Evolutionary conservation across 805 yeast genomes (phyloP).

Genomic region (Kodamaea leandrae): DNA sequence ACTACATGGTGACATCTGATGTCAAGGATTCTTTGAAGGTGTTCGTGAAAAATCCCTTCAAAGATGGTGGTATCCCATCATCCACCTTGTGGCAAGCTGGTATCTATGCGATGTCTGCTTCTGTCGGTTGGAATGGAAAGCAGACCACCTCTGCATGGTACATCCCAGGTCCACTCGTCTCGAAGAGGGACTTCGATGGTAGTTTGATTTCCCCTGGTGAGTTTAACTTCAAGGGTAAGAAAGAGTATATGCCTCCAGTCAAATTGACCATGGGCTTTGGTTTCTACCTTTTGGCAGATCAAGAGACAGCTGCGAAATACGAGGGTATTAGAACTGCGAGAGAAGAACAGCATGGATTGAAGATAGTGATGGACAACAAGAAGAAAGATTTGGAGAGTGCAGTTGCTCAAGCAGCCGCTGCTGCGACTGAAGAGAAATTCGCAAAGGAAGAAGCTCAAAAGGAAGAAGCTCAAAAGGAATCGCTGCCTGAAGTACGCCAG

Average conservation of each 20-base stretch:
- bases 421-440: constrained; percentile 12
- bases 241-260: constrained; percentile 68
- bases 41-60: constrained; percentile 75
- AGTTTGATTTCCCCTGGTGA: constrained; percentile 59
- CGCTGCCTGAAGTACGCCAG: constrained; percentile 9
- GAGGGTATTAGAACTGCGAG: constrained; percentile 26
- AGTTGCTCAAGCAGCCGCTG: constrained; percentile 12
- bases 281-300: constrained; percentile 68
- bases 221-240: constrained; percentile 53
- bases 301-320: constrained; percentile 43
- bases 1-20: constrained; percentile 71
- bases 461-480: constrained; percentile 3
- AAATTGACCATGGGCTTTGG: constrained; percentile 90
- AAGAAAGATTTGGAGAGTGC: constrained; percentile 36
- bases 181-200: constrained; percentile 66
- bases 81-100: constrained; percentile 89
- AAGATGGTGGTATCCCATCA: constrained; percentile 74
- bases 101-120: constrained; percentile 71
- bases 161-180: constrained; percentile 64
- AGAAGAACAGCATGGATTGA: constrained; percentile 39
- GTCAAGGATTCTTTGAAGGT: constrained; percentile 72
- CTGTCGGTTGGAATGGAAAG: constrained; percentile 89
- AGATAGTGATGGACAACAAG: constrained; percentile 33
- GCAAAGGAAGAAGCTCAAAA: background rate
- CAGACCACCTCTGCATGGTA: constrained; percentile 82